Evolutionary conservation across 768 basidiomycete genomes (phyloP).

Genomic region (Neoboletus brunneissimus): DNA sequence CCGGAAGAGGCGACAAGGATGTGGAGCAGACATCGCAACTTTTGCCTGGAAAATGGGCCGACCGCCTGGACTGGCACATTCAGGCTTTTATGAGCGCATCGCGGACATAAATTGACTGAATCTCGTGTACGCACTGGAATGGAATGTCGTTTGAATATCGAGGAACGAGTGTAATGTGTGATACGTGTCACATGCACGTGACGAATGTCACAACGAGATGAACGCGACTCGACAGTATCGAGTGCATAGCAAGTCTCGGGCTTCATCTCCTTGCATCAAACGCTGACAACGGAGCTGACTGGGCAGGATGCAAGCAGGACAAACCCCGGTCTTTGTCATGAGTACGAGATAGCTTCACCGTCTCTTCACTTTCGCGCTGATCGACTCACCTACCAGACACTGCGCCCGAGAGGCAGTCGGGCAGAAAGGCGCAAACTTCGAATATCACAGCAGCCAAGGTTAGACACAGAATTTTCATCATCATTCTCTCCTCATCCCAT

Average conservation of each 20-base stretch:
- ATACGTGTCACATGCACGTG: neutral
- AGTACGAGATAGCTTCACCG: constrained; percentile 41
- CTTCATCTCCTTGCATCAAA: constrained; percentile 7
- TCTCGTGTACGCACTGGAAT: neutral
- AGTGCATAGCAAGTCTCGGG: neutral
- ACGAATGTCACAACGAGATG: neutral
- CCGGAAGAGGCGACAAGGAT: neutral
- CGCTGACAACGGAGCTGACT: neutral
- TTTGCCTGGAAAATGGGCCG: neutral
- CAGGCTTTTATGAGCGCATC: neutral
- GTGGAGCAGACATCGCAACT: neutral
- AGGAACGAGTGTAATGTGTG: neutral
- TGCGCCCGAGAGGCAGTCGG: constrained; percentile 90
- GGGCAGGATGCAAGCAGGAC: constrained; percentile 37
- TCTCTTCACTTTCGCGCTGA: neutral
- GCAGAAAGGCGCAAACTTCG: constrained; percentile 92
- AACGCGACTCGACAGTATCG: neutral
- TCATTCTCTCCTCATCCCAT: neutral
- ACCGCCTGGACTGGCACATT: neutral
- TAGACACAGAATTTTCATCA: constrained; percentile 6
- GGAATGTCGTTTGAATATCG: neutral
- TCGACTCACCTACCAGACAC: constrained; percentile 54
- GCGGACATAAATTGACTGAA: neutral
- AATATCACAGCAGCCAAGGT: constrained; percentile 98
- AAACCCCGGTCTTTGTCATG: constrained; percentile 84